A percentile compares a stretch with the other conserved stretches of the same genome.
Evolutionary conservation across 805 yeast species (phyloP).

Genomic region (Candida caryicola): DNA sequence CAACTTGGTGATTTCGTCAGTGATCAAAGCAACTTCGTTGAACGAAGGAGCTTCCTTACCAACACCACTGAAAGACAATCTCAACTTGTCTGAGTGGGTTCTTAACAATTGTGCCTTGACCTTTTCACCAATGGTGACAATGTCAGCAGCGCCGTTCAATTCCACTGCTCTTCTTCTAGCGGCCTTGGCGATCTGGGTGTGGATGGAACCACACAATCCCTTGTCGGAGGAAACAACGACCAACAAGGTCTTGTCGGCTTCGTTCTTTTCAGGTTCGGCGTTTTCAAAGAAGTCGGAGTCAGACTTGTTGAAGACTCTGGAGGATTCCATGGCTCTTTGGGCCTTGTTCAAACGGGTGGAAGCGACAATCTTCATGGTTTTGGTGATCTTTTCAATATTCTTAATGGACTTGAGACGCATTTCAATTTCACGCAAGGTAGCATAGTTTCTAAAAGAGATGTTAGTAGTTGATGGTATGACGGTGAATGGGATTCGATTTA

Average conservation of each 20-base stretch:
- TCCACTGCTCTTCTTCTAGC: slow-evolving; percentile 67
- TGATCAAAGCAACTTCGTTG: slow-evolving; percentile 81
- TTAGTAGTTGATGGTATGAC: slow-evolving; percentile 11
- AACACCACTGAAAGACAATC: slow-evolving; percentile 80
- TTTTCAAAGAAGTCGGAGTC: slow-evolving; percentile 75
- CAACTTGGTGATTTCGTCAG: slow-evolving; percentile 74
- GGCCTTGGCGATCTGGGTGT: slow-evolving; percentile 88
- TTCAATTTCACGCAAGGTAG: slow-evolving; percentile 98
- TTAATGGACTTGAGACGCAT: slow-evolving; percentile 96
- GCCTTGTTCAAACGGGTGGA: slow-evolving; percentile 95
- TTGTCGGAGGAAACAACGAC: slow-evolving; percentile 93
- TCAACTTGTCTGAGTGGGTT: slow-evolving; percentile 67
- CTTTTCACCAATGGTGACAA: slow-evolving; percentile 93
- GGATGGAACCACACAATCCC: slow-evolving; percentile 98
- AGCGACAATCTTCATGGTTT: slow-evolving; percentile 99
- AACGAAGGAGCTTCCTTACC: slow-evolving; percentile 98
- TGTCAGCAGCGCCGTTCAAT: slow-evolving; percentile 62
- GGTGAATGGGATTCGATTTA: too few relatives aligned
- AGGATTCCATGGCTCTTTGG: slow-evolving; percentile 86
- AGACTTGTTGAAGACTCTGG: slow-evolving; percentile 79
- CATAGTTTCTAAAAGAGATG: slow-evolving; percentile 71
- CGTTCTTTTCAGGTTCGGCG: slow-evolving; percentile 67
- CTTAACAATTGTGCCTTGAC: slow-evolving; percentile 84
- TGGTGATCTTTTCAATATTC: slow-evolving; percentile 98
- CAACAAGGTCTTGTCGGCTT: slow-evolving; percentile 65